Evolutionary conservation across 225 moss, liverwort and hornwort species (phyloP).

Genomic region (Takakia lepidozioides): DNA sequence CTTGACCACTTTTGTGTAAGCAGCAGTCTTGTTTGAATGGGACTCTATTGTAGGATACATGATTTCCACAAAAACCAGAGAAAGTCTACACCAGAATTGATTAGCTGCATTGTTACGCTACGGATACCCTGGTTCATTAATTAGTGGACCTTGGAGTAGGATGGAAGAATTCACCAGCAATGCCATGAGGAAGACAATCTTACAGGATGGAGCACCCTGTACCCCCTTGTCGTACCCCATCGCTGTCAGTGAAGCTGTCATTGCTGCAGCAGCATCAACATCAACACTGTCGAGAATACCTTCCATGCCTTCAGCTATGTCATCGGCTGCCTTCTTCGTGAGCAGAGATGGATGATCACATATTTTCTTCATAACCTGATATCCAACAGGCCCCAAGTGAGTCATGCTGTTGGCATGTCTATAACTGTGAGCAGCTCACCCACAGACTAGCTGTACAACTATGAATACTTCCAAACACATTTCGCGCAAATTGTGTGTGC

Average conservation of each 20-base stretch:
- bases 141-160: too few relatives aligned
- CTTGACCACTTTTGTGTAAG: background rate
- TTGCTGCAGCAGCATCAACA: constrained; percentile 65
- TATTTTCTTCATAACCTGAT: constrained; percentile 94
- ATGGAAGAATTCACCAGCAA: constrained; percentile 46
- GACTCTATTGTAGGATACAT: too few relatives aligned
- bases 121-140: too few relatives aligned
- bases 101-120: too few relatives aligned
- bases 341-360: constrained; percentile 91
- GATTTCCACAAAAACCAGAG: too few relatives aligned
- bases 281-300: constrained; percentile 53
- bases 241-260: constrained; percentile 74
- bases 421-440: too few relatives aligned
- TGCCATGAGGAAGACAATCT: constrained; percentile 70
- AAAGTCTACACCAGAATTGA: too few relatives aligned
- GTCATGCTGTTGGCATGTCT: too few relatives aligned
- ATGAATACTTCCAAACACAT: too few relatives aligned
- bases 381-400: too few relatives aligned
- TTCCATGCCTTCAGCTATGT: constrained; percentile 98
- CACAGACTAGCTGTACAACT: too few relatives aligned
- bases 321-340: constrained; percentile 83
- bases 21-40: background rate
- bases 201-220: constrained; percentile 67
- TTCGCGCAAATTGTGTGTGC: too few relatives aligned
- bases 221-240: constrained; percentile 42